Conservation (phyloP, 805 yeast genomes). For the Clavispora asparagi region DNA sequence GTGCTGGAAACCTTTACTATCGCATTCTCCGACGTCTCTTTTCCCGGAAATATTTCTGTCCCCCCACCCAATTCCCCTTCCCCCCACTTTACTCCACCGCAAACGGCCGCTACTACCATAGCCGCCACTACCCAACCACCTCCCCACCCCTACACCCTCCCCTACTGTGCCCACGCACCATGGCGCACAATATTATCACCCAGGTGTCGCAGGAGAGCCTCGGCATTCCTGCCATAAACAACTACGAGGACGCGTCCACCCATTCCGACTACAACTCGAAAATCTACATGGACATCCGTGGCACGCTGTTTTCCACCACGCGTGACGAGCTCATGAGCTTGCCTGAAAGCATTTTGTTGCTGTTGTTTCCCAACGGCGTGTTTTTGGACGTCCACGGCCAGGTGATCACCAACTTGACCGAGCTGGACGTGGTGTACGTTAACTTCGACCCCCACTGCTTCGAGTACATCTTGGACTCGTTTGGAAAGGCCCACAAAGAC, state of each 20-base stretch:
- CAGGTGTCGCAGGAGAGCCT: conserved; percentile 53
- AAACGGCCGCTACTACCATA: neutral
- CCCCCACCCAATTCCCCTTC: neutral
- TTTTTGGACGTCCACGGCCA: conserved; percentile 73
- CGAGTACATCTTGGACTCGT: conserved; percentile 70
- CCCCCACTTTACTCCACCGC: neutral
- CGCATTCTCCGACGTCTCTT: neutral
- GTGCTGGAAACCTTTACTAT: conserved; percentile 17
- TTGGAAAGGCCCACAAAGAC: conserved; percentile 64
- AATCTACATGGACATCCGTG: conserved; percentile 75
- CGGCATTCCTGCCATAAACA: conserved; percentile 11
- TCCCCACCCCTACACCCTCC: too few species aligned
- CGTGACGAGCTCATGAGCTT: conserved; percentile 86
- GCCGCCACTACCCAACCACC: neutral
- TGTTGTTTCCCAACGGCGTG: conserved; percentile 88
- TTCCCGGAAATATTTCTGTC: too few species aligned
- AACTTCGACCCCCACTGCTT: conserved; percentile 86
- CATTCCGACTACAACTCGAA: conserved; percentile 57
- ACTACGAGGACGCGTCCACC: conserved; percentile 19
- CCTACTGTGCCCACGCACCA: conserved; percentile 3
- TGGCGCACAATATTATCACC: conserved; percentile 56
- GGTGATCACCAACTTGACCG: conserved; percentile 72
- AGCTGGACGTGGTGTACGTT: conserved; percentile 73
- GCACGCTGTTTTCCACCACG: conserved; percentile 65
- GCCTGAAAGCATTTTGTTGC: conserved; percentile 84